These are phyloP conservation scores for Beauveria sp. DNA, from an alignment of 2,329 filamentous ascomycete genomes.

Conservation along the genomic window DNA sequence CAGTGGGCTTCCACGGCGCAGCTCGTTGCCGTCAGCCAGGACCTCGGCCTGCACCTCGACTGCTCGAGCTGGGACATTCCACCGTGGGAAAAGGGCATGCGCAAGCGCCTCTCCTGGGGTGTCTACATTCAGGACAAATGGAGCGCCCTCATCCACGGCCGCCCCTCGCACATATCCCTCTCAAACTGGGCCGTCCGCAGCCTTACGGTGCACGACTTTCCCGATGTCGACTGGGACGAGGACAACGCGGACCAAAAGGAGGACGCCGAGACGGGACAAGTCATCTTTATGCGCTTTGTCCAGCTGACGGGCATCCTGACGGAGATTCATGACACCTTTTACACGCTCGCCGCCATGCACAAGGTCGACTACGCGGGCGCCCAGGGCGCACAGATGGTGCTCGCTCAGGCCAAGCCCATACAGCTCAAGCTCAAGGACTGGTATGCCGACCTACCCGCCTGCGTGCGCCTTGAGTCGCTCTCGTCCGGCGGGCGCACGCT, in stretches of 20 bases:
- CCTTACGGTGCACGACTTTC: constrained; percentile 62
- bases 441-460: constrained; percentile 61
- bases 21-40: constrained; percentile 77
- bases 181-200: constrained; percentile 69
- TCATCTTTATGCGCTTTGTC: constrained; percentile 69
- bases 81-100: constrained; percentile 74
- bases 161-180: constrained; percentile 66
- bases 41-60: constrained; percentile 82
- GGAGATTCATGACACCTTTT: constrained; percentile 77
- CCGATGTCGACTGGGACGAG: constrained; percentile 62
- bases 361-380: constrained; percentile 57
- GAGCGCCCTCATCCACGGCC: constrained; percentile 77
- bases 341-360: constrained; percentile 69
- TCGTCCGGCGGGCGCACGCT: constrained; percentile 26
- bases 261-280: constrained; percentile 59
- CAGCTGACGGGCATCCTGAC: constrained; percentile 66
- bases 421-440: constrained; percentile 78
- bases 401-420: constrained; percentile 71
- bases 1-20: constrained; percentile 83
- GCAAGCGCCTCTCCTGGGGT: constrained; percentile 84
- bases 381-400: constrained; percentile 64
- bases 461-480: constrained; percentile 58
- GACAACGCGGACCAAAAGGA: constrained; percentile 52
- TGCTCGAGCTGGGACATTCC: constrained; percentile 84
- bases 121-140: constrained; percentile 92